Conservation (phyloP, 805 yeast genomes). For the Spathaspora passalidarum region DNA sequence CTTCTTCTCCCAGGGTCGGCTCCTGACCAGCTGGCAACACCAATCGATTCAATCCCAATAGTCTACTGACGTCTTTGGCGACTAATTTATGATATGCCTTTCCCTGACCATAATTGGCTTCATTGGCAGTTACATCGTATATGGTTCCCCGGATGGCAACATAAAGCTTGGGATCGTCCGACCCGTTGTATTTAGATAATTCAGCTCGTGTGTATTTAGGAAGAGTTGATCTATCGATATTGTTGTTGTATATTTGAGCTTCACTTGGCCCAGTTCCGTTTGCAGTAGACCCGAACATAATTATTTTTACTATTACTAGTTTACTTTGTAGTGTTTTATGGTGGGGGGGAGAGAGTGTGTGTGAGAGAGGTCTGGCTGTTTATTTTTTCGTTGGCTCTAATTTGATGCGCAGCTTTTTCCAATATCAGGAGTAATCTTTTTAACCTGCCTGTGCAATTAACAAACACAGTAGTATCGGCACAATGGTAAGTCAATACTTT, state of each 20-base stretch:
- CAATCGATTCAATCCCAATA: conserved; percentile 62
- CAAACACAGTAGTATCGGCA: too few species aligned
- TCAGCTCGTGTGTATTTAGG: conserved; percentile 34
- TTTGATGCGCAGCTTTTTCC: background rate
- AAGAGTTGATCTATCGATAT: conserved; percentile 25
- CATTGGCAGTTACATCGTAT: conserved; percentile 72
- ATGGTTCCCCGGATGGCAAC: conserved; percentile 75
- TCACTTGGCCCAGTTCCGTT: conserved; percentile 13
- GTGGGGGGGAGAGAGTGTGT: too few species aligned
- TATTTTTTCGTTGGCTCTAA: background rate
- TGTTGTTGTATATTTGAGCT: conserved; percentile 26
- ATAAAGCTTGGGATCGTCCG: conserved; percentile 42
- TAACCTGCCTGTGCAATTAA: background rate
- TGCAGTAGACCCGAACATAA: background rate
- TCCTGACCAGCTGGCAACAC: conserved; percentile 10
- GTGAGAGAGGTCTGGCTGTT: too few species aligned
- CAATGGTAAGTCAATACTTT: background rate
- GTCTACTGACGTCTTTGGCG: conserved; percentile 76
- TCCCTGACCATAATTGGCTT: conserved; percentile 72
- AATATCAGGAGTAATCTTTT: background rate
- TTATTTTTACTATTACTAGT: background rate
- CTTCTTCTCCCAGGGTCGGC: conserved; percentile 1
- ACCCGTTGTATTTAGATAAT: conserved; percentile 32
- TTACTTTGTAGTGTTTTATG: too few species aligned
- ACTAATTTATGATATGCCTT: conserved; percentile 67